Conservation (phyloP, 2,329 filamentous ascomycete genomes). For the Septoria linicola region DNA sequence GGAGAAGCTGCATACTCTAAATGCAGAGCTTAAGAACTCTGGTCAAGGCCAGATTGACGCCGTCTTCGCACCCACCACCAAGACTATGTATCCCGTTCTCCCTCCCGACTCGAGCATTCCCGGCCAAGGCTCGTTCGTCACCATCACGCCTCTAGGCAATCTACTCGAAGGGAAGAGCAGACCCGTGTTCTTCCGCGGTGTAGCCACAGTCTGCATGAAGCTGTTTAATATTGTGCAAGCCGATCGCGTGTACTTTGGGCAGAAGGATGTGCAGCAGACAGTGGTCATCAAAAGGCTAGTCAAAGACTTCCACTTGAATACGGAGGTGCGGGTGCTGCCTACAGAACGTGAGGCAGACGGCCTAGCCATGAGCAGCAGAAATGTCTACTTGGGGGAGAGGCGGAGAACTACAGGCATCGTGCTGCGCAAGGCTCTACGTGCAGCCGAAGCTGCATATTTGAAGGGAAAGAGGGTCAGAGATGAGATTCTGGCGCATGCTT, state of each 20-base stretch:
- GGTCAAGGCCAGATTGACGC: constrained; percentile 67
- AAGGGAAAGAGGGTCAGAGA: constrained; percentile 56
- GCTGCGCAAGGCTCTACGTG: constrained; percentile 65
- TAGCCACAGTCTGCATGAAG: constrained; percentile 95
- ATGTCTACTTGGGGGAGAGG: constrained; percentile 82
- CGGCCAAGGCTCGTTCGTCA: constrained; percentile 85
- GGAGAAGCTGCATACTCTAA: constrained; percentile 63
- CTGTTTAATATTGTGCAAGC: constrained; percentile 79
- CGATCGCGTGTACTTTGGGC: constrained; percentile 85
- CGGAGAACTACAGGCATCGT: constrained; percentile 71
- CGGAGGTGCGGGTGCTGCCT: constrained; percentile 68
- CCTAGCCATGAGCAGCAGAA: constrained; percentile 85
- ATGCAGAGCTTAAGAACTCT: constrained; percentile 63
- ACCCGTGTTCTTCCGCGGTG: constrained; percentile 93
- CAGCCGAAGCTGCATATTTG: constrained; percentile 67
- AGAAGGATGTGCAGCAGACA: constrained; percentile 97
- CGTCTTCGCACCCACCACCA: constrained; percentile 80
- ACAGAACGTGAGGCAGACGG: constrained; percentile 79
- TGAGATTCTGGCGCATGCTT: constrained; percentile 71
- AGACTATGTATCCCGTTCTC: constrained; percentile 83
- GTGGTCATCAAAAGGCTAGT: constrained; percentile 86
- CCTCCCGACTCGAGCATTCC: constrained; percentile 69
- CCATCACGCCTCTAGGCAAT: constrained; percentile 78
- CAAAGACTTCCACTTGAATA: constrained; percentile 78
- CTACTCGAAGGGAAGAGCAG: constrained; percentile 80